Conservation (phyloP, 306 rosid genomes). For the Casuarina glauca region DNA sequence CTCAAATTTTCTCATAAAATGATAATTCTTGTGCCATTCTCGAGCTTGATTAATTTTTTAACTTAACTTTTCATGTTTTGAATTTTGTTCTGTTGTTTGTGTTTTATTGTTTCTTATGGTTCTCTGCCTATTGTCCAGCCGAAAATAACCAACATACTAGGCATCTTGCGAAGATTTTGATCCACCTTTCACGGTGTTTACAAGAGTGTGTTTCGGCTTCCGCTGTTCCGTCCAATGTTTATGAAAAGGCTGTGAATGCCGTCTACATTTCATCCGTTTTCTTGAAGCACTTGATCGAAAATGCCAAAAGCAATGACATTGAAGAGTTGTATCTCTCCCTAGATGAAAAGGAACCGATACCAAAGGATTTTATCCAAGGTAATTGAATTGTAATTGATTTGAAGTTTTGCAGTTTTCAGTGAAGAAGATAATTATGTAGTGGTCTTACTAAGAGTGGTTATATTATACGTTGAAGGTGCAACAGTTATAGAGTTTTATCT, state of each 20-base stretch:
- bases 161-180: slow-evolving; percentile 91
- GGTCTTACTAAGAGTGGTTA: neutral
- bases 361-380: slow-evolving; percentile 66
- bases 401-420: too few species aligned
- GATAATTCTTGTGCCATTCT: too few species aligned
- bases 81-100: neutral
- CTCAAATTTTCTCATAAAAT: too few species aligned
- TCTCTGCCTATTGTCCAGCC: slow-evolving; percentile 42
- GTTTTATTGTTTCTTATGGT: neutral
- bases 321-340: slow-evolving; percentile 62
- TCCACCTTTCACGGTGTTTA: slow-evolving; percentile 79
- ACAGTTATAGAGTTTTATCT: neutral
- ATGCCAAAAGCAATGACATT: slow-evolving; percentile 44
- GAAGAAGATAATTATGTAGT: neutral
- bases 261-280: slow-evolving; percentile 77
- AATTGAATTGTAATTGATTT: slow-evolving; percentile 9
- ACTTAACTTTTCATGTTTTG: neutral
- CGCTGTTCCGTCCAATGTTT: slow-evolving; percentile 54
- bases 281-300: slow-evolving; percentile 84
- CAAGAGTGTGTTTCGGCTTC: slow-evolving; percentile 72
- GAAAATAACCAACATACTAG: slow-evolving; percentile 73
- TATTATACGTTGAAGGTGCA: neutral
- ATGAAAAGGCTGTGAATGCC: slow-evolving; percentile 83
- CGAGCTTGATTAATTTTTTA: too few species aligned
- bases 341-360: slow-evolving; percentile 54